phyloP scores from a whole-genome alignment of 768 basidiomycete genomes.

The Dentipellis sp. region DNA sequence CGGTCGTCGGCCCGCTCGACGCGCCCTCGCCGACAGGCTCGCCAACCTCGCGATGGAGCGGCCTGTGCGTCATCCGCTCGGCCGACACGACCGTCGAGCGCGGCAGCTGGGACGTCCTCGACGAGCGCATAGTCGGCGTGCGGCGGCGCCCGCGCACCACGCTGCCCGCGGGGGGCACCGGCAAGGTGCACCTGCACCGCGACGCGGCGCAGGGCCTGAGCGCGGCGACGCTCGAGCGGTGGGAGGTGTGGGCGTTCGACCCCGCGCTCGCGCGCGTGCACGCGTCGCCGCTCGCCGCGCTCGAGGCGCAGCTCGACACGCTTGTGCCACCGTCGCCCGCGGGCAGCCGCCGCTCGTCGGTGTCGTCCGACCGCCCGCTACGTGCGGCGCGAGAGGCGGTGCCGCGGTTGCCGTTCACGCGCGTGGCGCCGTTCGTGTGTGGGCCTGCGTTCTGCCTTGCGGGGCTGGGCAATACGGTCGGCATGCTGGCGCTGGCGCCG shows the following conservation, averaged over 20 bases:
- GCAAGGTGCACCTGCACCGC: slow-evolving; percentile 19
- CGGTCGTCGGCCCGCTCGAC: slow-evolving; percentile 12
- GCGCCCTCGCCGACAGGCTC: slow-evolving; percentile 3
- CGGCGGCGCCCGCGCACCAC: slow-evolving; percentile 48
- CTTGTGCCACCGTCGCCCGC: neutral
- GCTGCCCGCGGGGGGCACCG: neutral
- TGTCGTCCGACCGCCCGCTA: neutral
- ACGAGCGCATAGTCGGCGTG: slow-evolving; percentile 55
- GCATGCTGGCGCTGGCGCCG: slow-evolving; percentile 5
- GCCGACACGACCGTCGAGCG: slow-evolving; percentile 60
- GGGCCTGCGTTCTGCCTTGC: slow-evolving; percentile 11
- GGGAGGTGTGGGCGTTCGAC: slow-evolving; percentile 81
- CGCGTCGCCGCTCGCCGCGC: slow-evolving; percentile 40
- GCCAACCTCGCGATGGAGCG: slow-evolving; percentile 41
- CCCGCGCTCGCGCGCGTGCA: slow-evolving; percentile 38
- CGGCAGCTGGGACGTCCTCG: slow-evolving; percentile 66
- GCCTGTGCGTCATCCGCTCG: slow-evolving; percentile 42
- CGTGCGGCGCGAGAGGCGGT: neutral
- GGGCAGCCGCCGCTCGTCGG: neutral
- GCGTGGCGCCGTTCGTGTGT: slow-evolving; percentile 11
- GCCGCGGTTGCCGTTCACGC: slow-evolving; percentile 13
- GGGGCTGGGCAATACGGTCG: slow-evolving; percentile 14
- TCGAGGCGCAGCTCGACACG: slow-evolving; percentile 21
- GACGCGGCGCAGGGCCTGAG: slow-evolving; percentile 40
- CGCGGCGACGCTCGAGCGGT: slow-evolving; percentile 59